Evolutionary conservation across 768 basidiomycete genomes (phyloP), one percentile per base, ranked within the genome.

Genomic region (Royoungia palumana): DNA sequence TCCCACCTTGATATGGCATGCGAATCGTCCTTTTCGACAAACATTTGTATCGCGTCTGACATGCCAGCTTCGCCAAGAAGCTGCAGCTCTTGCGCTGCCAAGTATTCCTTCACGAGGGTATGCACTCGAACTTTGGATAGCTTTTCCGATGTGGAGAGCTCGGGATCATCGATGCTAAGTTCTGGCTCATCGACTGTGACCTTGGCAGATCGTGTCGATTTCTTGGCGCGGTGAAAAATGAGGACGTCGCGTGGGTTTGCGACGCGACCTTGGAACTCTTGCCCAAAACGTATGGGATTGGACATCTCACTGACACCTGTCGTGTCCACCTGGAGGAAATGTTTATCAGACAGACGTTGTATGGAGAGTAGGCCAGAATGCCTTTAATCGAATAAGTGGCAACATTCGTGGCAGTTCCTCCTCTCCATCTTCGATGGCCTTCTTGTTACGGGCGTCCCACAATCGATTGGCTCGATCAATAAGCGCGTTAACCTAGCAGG

Each of bases 11-110:
- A 80, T 62, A 99, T 95, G 9, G 95, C 92, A 72, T 94, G 89
- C 24, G 81, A 83, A 66, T 96, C 94, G 61, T 97, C 95, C 75
- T 99, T 99, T 67, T 97, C 94, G 50, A 99, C 94, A 69, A 89
- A 98, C 68, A 85, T 78, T 72, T 90, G 85, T 44, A 99, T 94
- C 6, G 96, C 96, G 64, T 94, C 89, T 35, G 85, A 86, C 87
- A 99, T 89, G 21, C 87, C 93, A 35, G 77, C 75, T 70, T 96
- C 94, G 1, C 88, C 90, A 16, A 98, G 72, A 43, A 98, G 70
- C 72, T 96, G 93, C 61, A 98, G 70, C 65, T 94, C 90, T 71
- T 98, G 96, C 42, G 91, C 94, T 7, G 83, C 76, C 40, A 99
- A 70, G 66, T 95, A 98, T 69, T 97, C 91, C 64, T 83, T 79